phyloP scores from a whole-genome alignment of 805 yeast species.

The Phaffomyces thermotolerans region DNA sequence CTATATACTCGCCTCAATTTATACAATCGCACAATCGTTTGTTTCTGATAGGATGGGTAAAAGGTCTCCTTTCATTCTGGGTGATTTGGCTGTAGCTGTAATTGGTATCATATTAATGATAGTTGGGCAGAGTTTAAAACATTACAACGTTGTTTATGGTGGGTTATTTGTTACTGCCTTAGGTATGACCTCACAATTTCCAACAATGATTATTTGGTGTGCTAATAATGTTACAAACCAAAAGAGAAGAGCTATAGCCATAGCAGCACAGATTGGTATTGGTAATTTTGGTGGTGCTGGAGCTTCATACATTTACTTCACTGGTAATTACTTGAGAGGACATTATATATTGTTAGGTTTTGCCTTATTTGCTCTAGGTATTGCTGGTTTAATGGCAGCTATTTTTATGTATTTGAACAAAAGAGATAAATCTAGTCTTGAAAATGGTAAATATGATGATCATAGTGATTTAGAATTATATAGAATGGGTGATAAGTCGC shows the following conservation, averaged over 20 bases:
- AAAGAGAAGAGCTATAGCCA: conserved; percentile 32
- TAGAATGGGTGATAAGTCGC: conserved; percentile 38
- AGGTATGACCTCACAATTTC: conserved; percentile 29
- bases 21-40: conserved; percentile 23
- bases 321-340: conserved; percentile 26
- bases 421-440: conserved; percentile 21
- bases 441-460: conserved; percentile 27
- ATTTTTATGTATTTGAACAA: conserved; percentile 22
- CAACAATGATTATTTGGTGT: conserved; percentile 31
- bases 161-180: conserved; percentile 27
- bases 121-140: conserved; percentile 19
- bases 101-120: conserved; percentile 29
- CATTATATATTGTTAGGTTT: conserved; percentile 29
- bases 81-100: conserved; percentile 23
- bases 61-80: conserved; percentile 27
- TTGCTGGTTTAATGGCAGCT: conserved; percentile 16
- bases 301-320: conserved; percentile 28
- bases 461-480: conserved; percentile 25
- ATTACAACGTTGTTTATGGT: conserved; percentile 24
- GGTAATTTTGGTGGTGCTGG: conserved; percentile 34
- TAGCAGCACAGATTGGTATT: conserved; percentile 33
- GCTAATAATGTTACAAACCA: conserved; percentile 31
- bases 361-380: conserved; percentile 25
- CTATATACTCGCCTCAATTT: conserved; percentile 28
- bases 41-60: conserved; percentile 23